Conservation (phyloP, 305 asterid species). For the Euphrasia arctica region DNA sequence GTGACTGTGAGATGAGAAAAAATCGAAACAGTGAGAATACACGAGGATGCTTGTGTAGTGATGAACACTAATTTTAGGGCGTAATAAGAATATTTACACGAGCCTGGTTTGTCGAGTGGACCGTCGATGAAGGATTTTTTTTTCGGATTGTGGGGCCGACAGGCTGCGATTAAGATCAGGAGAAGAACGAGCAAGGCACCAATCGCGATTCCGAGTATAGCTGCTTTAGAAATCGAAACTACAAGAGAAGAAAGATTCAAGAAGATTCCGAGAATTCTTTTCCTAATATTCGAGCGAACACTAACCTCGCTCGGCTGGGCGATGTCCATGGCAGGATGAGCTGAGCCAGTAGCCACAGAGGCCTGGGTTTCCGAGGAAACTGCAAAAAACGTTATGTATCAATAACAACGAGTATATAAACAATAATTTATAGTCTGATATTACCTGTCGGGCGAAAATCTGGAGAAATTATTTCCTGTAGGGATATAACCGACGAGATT, state of each 20-base stretch:
- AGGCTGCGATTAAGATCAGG: slow-evolving; percentile 43
- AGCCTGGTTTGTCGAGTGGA: slow-evolving; percentile 47
- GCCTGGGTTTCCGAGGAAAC: slow-evolving; percentile 81
- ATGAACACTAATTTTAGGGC: too few species aligned
- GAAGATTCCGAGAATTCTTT: not conserved
- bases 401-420: not conserved
- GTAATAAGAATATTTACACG: not conserved
- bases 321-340: slow-evolving; percentile 66
- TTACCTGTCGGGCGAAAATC: slow-evolving; percentile 84
- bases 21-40: slow-evolving; percentile 27
- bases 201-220: slow-evolving; percentile 91
- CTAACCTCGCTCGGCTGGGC: slow-evolving; percentile 61
- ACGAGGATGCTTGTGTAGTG: too few species aligned
- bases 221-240: slow-evolving; percentile 87
- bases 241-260: slow-evolving; percentile 17
- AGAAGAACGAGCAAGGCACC: slow-evolving; percentile 84
- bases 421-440: not conserved
- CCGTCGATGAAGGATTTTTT: slow-evolving; percentile 28
- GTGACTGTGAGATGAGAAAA: slow-evolving; percentile 24
- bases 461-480: slow-evolving; percentile 84
- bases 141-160: slow-evolving; percentile 50
- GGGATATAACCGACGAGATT: slow-evolving; percentile 80
- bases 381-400: slow-evolving; percentile 19
- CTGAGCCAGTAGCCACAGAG: slow-evolving; percentile 85
- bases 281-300: slow-evolving; percentile 21